These are phyloP conservation scores for Jatropha curcas DNA, from an alignment of 345 rosid genomes.

Conservation along the genomic window DNA sequence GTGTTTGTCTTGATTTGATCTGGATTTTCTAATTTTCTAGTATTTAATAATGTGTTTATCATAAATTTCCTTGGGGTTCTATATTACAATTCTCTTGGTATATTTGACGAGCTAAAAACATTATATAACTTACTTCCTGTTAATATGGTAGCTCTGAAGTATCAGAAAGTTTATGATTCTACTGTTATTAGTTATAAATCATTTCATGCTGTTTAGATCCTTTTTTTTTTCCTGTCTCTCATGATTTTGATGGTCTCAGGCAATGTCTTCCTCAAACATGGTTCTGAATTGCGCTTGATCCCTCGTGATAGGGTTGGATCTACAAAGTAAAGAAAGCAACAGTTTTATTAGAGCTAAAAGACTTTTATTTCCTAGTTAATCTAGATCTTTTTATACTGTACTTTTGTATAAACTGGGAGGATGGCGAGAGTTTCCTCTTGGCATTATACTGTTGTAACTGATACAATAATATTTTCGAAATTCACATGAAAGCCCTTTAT, in stretches of 20 bases:
- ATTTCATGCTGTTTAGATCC: not conserved
- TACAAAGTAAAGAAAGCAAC: slow-evolving; percentile 17
- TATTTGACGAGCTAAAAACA: not conserved
- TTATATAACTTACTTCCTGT: not conserved
- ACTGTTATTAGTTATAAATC: not conserved
- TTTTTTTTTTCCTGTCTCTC: not conserved
- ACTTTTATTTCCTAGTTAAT: not conserved
- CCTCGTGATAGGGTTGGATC: slow-evolving; percentile 97
- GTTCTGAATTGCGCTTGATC: slow-evolving; percentile 88
- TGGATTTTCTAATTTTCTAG: not conserved
- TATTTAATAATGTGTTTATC: too few relatives aligned
- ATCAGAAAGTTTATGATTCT: not conserved
- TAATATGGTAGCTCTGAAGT: not conserved
- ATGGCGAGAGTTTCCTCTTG: not conserved
- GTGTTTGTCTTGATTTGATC: not conserved
- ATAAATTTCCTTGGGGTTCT: too few relatives aligned
- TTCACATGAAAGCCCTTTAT: not conserved
- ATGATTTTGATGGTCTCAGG: slow-evolving; percentile 43
- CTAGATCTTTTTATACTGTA: not conserved
- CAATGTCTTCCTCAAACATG: slow-evolving; percentile 94
- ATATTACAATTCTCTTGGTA: too few relatives aligned
- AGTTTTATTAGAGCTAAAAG: not conserved
- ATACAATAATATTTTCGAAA: not conserved
- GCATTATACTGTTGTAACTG: not conserved
- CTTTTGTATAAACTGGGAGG: not conserved